Base-by-base conservation (phyloP, 2,329 filamentous ascomycete genomes). In the Ustilaginoidea virens region DNA sequence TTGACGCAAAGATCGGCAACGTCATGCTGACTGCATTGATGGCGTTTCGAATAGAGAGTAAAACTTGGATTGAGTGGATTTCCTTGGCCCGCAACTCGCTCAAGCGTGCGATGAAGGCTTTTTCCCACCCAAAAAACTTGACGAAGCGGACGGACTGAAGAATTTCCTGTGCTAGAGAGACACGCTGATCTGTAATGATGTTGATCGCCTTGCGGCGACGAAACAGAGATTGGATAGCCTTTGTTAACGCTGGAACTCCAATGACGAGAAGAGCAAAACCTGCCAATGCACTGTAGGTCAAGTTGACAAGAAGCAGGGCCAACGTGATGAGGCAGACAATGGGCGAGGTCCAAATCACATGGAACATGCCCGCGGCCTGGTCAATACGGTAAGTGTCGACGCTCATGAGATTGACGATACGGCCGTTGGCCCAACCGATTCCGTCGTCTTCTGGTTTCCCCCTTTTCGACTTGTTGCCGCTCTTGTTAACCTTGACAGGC, bases 51-150 rank as follows among this genome's bases (percentile, higher is more conserved):
- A 92, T 81, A 1, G 80, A 72, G 17, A 96, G 58, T 25, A 96
- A 57, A 10, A 83, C 58, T 48, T 93, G 86, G 33, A 96, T 85
- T n/a, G 78, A 71, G 32, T 65, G 59, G 35, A 96, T 85, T 51
- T 96, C 87, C 35, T 66, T 67, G 29, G 63, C 63, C 33, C 87
- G 72, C 36, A 92, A 79, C 15, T 74, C 66, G 28, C 72, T 70
- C 11, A 94, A 64, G 10, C 85, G 74, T 28, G 74, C 64, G 9
- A 94, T 58, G 46, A 96, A 94, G 19, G 81, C 79, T 33, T 69
- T 77, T 49, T 96, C 87, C 87, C 87, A 96, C 6, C 85, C 86
- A 47, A 94, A 96, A 51, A 74, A 94, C 51, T 96, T 96, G 55
- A 96, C 87, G 45, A 96, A 94, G 16, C 86, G 72, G 15, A 94